Evolutionary conservation across 768 basidiomycete species (phyloP).

Genomic region (Podaxis carcinomalis): DNA sequence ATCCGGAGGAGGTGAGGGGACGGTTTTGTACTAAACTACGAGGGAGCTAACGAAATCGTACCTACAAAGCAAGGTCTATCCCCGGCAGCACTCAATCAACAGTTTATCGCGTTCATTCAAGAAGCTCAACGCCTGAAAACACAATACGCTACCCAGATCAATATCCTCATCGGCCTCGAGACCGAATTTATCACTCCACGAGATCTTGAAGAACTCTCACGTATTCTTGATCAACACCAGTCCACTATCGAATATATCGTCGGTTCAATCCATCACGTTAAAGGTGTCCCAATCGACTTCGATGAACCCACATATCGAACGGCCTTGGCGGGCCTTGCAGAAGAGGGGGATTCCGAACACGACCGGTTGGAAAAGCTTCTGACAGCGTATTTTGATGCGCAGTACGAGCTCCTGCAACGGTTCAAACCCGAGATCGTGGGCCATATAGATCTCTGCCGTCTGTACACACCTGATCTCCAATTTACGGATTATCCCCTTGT

Average conservation of each 20-base stretch:
- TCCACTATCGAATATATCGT: slow-evolving; percentile 80
- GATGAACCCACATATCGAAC: slow-evolving; percentile 66
- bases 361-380: slow-evolving; percentile 45
- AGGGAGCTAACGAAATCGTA: not conserved
- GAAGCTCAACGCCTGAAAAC: slow-evolving; percentile 78
- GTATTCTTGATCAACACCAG: slow-evolving; percentile 43
- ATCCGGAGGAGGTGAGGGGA: slow-evolving; percentile 85
- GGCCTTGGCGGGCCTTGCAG: slow-evolving; percentile 44
- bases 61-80: slow-evolving; percentile 48
- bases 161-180: slow-evolving; percentile 84
- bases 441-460: slow-evolving; percentile 88
- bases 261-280: slow-evolving; percentile 91
- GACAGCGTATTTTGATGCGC: slow-evolving; percentile 79
- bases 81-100: slow-evolving; percentile 45
- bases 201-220: slow-evolving; percentile 58
- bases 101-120: slow-evolving; percentile 69
- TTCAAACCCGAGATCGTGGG: slow-evolving; percentile 88
- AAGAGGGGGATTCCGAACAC: slow-evolving; percentile 20
- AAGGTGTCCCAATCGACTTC: slow-evolving; percentile 88
- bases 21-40: not conserved
- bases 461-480: slow-evolving; percentile 66
- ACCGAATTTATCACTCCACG: slow-evolving; percentile 78
- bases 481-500: slow-evolving; percentile 56
- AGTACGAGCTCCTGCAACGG: slow-evolving; percentile 62
- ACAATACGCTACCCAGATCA: slow-evolving; percentile 59